These are phyloP conservation scores for Aspergillus quadricinctus DNA, from an alignment of 2,329 filamentous ascomycete species.

Conservation along the genomic window DNA sequence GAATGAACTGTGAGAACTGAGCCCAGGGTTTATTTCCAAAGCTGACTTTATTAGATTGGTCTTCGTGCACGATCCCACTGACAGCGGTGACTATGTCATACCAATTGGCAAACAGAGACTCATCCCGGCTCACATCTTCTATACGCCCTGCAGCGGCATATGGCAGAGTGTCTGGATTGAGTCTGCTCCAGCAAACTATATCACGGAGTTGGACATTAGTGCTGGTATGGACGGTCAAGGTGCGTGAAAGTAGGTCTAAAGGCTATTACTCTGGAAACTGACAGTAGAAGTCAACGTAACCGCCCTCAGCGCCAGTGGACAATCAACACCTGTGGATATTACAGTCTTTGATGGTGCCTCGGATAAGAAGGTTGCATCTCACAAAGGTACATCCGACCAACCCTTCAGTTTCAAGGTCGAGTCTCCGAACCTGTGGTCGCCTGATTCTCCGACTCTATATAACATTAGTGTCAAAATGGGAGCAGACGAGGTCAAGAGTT, in stretches of 20 bases:
- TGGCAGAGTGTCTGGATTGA: slow-evolving; percentile 73
- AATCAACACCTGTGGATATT: slow-evolving; percentile 35
- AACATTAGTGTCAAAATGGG: slow-evolving; percentile 55
- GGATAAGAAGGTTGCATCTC: slow-evolving; percentile 41
- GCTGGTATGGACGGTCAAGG: slow-evolving; percentile 54
- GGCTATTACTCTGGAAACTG: background rate
- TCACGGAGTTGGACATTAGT: slow-evolving; percentile 56
- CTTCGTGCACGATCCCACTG: slow-evolving; percentile 65
- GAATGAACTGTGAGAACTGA: slow-evolving; percentile 51
- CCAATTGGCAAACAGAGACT: slow-evolving; percentile 64
- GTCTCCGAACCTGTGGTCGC: slow-evolving; percentile 61
- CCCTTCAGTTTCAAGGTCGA: slow-evolving; percentile 54
- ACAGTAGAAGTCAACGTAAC: slow-evolving; percentile 49
- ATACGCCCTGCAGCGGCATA: slow-evolving; percentile 68
- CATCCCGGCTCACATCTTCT: slow-evolving; percentile 57
- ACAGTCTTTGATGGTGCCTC: slow-evolving; percentile 30
- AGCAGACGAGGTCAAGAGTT: slow-evolving; percentile 56
- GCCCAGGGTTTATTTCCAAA: background rate
- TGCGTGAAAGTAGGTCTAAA: slow-evolving; percentile 23
- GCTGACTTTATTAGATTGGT: slow-evolving; percentile 46
- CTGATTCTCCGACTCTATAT: slow-evolving; percentile 59
- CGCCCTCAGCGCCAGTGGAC: slow-evolving; percentile 46
- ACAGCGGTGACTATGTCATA: slow-evolving; percentile 51
- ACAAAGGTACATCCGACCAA: slow-evolving; percentile 44
- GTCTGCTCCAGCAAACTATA: slow-evolving; percentile 53